Base-by-base conservation (phyloP, 495 filamentous ascomycete species). In the Xylaria scruposa region DNA sequence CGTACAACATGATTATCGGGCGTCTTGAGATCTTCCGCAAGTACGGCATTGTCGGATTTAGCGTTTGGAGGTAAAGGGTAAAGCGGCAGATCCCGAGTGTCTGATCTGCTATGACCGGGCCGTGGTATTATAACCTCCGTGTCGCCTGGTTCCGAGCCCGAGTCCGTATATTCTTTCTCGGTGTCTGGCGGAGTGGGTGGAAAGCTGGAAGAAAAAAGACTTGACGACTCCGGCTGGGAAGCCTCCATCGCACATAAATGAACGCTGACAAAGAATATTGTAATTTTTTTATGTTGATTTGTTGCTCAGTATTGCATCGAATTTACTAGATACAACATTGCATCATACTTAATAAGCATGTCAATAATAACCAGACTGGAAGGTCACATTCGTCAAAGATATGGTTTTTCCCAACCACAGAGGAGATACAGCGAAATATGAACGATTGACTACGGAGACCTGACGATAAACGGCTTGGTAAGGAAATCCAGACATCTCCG, bases 1-100 rank as follows among this genome's bases (percentile, higher is more conserved):
- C 95, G 86, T 17, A 92, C 88, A n/a, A 97, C 93, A 85, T 96
- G 93, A 59, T 81, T 83, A 77, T 98, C 95, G 17, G 94, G 94
- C 0, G 95, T 98, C 49, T 91, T 90, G 68, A 91, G 84, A 76
- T 98, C 95, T 75, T 92, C 76, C 46, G 90, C 85, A 9, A 97
- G 84, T 19, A 97, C 87, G 49, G 87, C 82, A 54, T 85, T 90
- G 17, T 89, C 90, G 44, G 81, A 74, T 60, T 80, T 86, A 7
- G 90, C 87, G n/a, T 84, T 88, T 8, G 94, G 95, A 21, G 94
- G 94, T 13, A 97, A 84, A 6, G 93, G 90, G 65, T 85, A 86
- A 10, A 58, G 68, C 10, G 75, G 77, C 29, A 67, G 33, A 49
- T 24, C 51, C 29, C 56, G 51, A n/a, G 31, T 10, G 31, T 42